Conservation (phyloP, 257 asterid species). For the Galeopsis tetrahit region DNA sequence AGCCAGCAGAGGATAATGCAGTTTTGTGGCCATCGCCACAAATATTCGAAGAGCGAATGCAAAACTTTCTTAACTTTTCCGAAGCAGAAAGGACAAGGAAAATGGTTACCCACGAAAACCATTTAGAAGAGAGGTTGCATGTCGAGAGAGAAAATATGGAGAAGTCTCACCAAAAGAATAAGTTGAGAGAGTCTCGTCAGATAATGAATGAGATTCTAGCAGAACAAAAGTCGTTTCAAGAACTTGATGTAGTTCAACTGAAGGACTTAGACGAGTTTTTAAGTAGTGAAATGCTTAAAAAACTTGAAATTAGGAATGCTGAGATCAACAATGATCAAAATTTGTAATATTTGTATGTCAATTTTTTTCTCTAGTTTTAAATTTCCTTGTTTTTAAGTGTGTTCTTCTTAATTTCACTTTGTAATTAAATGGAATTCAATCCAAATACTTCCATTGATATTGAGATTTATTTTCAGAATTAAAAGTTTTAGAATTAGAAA, state of each 20-base stretch:
- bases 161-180: neutral
- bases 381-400: no score
- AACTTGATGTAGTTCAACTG: neutral
- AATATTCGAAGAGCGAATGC: neutral
- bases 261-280: neutral
- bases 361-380: no score
- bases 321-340: neutral
- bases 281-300: neutral
- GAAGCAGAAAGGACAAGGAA: neutral
- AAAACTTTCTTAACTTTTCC: neutral
- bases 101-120: neutral
- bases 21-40: conserved; percentile 13
- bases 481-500: no score
- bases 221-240: neutral
- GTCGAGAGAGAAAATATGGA: neutral
- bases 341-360: no score
- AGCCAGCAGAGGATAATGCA: neutral
- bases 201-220: neutral
- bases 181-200: neutral
- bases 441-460: no score
- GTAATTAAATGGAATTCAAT: no score
- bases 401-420: no score
- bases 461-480: no score
- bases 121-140: neutral
- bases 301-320: neutral